phyloP scores from a whole-genome alignment of 176 grass and related monocot species.

The Avena sativa region DNA sequence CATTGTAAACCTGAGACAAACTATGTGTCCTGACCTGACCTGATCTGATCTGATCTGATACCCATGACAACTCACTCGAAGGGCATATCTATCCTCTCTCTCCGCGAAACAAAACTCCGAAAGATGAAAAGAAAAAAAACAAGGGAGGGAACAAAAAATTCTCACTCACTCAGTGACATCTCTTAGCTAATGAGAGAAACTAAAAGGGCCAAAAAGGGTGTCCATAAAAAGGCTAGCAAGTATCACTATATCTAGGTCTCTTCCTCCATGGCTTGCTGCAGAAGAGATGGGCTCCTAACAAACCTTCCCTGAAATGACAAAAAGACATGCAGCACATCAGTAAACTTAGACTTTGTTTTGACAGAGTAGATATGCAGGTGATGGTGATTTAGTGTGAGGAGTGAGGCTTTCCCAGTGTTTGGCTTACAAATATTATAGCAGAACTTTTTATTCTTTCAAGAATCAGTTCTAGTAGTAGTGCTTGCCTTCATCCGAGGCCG shows the following conservation, averaged over 20 bases:
- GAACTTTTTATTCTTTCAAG: conserved; percentile 50
- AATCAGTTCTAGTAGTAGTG: conserved; percentile 88
- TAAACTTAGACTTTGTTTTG: neutral
- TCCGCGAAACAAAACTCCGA: conserved; percentile 59
- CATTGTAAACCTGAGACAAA: conserved; percentile 59
- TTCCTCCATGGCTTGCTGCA: conserved; percentile 83
- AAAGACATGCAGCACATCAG: conserved; percentile 36
- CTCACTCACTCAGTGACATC: conserved; percentile 56
- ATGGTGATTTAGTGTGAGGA: conserved; percentile 29
- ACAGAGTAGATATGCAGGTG: conserved; percentile 14
- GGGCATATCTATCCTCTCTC: conserved; percentile 51
- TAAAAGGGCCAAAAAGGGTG: conserved; percentile 44
- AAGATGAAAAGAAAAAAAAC: neutral
- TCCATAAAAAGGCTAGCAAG: conserved; percentile 47
- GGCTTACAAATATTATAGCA: conserved; percentile 55
- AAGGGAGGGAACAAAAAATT: conserved; percentile 18
- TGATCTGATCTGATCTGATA: conserved; percentile 24
- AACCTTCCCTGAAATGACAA: conserved; percentile 82
- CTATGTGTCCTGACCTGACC: conserved; percentile 44
- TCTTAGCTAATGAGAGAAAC: conserved; percentile 42
- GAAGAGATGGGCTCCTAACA: conserved; percentile 93
- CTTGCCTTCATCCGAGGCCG: conserved; percentile 99
- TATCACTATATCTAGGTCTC: conserved; percentile 72
- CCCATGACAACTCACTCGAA: conserved; percentile 41
- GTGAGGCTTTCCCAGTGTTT: conserved; percentile 39